These are phyloP conservation scores for Pelargonium fulgidum DNA, from an alignment of 441 rosid genomes.

Conservation along the genomic window DNA sequence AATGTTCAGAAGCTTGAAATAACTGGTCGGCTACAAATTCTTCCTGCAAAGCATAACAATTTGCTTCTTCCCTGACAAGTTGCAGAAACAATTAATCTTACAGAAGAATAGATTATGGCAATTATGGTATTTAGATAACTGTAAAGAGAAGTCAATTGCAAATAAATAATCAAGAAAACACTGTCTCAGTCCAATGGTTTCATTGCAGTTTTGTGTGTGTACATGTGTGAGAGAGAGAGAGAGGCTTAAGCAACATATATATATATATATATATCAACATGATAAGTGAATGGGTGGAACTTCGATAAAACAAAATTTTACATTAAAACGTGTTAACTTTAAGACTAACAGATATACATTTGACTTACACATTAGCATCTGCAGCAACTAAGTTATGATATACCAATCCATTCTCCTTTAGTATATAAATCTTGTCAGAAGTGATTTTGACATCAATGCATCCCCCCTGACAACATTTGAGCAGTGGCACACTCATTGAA, in stretches of 20 bases:
- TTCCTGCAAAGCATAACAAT: slow-evolving; percentile 71
- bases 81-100: slow-evolving; percentile 19
- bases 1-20: slow-evolving; percentile 66
- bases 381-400: slow-evolving; percentile 33
- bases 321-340: not conserved
- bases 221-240: not conserved
- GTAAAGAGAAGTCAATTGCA: not conserved
- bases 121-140: not conserved
- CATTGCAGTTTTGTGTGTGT: not conserved
- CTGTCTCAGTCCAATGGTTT: not conserved
- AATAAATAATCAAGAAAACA: not conserved
- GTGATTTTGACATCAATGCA: slow-evolving; percentile 72
- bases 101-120: slow-evolving; percentile 16
- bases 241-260: not conserved
- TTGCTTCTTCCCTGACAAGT: slow-evolving; percentile 60
- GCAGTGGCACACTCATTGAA: slow-evolving; percentile 16
- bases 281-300: not conserved
- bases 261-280: too few relatives aligned
- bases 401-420: slow-evolving; percentile 60
- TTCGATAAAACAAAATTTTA: not conserved
- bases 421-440: slow-evolving; percentile 63
- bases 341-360: slow-evolving; percentile 1
- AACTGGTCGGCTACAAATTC: slow-evolving; percentile 83
- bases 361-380: slow-evolving; percentile 49
- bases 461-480: slow-evolving; percentile 48